A percentile compares a stretch with the other conserved stretches of the same genome.
Conservation (phyloP, 2,329 filamentous ascomycete species). For the Xylaria sp. region DNA sequence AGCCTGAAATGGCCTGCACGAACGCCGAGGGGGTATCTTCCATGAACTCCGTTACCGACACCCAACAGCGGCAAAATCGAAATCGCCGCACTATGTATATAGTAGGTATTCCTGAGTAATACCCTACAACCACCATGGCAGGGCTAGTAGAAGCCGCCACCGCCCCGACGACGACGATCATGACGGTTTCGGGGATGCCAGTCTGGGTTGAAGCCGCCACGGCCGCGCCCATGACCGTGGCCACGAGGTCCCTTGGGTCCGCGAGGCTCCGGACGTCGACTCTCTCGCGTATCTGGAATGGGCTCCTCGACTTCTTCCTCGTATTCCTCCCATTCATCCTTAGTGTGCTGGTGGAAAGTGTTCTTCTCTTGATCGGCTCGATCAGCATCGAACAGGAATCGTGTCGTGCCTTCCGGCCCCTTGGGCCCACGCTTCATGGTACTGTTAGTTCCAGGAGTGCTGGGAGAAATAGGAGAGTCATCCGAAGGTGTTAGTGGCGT, state of each 20-base stretch:
- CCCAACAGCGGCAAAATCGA: background rate
- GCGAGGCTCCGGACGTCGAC: slow-evolving; percentile 29
- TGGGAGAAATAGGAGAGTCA: slow-evolving; percentile 44
- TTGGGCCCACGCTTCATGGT: slow-evolving; percentile 39
- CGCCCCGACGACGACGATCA: slow-evolving; percentile 31
- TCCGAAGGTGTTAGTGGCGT: slow-evolving; percentile 40
- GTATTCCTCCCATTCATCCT: slow-evolving; percentile 75
- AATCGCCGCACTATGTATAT: too few species aligned
- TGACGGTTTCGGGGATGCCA: slow-evolving; percentile 34
- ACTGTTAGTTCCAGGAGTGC: slow-evolving; percentile 37
- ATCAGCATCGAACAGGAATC: slow-evolving; percentile 85
- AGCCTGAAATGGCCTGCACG: slow-evolving; percentile 8
- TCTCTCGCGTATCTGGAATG: slow-evolving; percentile 37
- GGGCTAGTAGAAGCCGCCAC: slow-evolving; percentile 28
- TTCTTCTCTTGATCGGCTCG: slow-evolving; percentile 72
- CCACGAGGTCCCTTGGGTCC: slow-evolving; percentile 31
- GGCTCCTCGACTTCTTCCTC: slow-evolving; percentile 76
- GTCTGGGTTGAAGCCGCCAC: slow-evolving; percentile 31
- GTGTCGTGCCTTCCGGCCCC: slow-evolving; percentile 69
- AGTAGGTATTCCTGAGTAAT: too few species aligned
- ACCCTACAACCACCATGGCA: background rate
- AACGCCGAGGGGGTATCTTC: slow-evolving; percentile 23
- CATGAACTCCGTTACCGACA: slow-evolving; percentile 18
- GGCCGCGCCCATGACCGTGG: slow-evolving; percentile 29
- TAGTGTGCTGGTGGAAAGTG: slow-evolving; percentile 69